Evolutionary conservation across 192 early-diverging fungal species (phyloP).

Genomic region (Mortierella claussenii): DNA sequence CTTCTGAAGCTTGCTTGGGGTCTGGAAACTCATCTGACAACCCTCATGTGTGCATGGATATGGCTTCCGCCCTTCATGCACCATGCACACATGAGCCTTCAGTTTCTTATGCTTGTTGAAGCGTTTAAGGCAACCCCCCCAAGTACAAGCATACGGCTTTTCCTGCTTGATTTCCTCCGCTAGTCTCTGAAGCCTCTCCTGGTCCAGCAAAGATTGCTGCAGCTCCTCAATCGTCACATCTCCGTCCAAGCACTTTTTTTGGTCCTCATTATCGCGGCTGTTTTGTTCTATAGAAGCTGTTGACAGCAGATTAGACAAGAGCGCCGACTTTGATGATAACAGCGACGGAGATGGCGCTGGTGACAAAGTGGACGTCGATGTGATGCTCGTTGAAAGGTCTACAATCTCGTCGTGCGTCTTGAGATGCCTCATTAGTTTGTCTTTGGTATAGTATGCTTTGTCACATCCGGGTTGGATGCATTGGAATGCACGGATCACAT

Average conservation of each 20-base stretch:
- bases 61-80: constrained; percentile 53
- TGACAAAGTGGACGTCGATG: neutral
- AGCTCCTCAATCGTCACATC: too few relatives aligned
- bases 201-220: constrained; percentile 2
- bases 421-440: constrained; percentile 52
- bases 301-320: too few relatives aligned
- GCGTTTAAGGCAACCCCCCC: constrained; percentile 47
- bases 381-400: neutral
- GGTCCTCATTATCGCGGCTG: too few relatives aligned
- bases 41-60: constrained; percentile 47
- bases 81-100: constrained; percentile 51
- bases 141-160: constrained; percentile 46
- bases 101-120: constrained; percentile 54
- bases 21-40: constrained; percentile 53
- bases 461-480: constrained; percentile 41
- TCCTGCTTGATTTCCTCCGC: constrained; percentile 26
- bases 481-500: constrained; percentile 10
- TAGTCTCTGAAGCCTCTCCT: constrained; percentile 1
- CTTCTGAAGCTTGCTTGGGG: constrained; percentile 48
- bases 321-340: too few relatives aligned
- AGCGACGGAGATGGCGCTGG: neutral
- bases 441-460: constrained; percentile 38
- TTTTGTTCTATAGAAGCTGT: too few relatives aligned
- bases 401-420: constrained; percentile 27
- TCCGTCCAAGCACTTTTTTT: too few relatives aligned